phyloP scores from a whole-genome alignment of 495 filamentous ascomycete genomes.

The Penicillium daleae region DNA sequence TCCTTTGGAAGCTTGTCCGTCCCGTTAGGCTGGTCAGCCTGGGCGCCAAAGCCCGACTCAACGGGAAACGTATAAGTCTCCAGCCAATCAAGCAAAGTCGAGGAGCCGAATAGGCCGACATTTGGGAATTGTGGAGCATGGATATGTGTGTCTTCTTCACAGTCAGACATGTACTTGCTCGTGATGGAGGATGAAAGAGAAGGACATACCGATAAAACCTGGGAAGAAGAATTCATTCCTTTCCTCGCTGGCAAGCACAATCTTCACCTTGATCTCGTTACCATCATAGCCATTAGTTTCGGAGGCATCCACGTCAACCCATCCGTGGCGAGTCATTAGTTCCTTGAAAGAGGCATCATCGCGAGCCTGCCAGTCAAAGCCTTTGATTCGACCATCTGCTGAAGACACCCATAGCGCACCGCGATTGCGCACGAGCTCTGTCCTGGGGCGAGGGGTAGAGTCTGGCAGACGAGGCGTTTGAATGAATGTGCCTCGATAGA shows the following conservation, averaged over 20 bases:
- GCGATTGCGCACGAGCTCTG: slow-evolving; percentile 44
- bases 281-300: slow-evolving; percentile 4
- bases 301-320: slow-evolving; percentile 22
- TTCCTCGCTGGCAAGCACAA: slow-evolving; percentile 39
- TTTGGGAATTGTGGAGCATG: slow-evolving; percentile 96
- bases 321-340: slow-evolving; percentile 52
- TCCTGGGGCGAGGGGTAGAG: slow-evolving; percentile 20
- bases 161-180: slow-evolving; percentile 15
- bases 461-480: slow-evolving; percentile 37
- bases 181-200: not conserved
- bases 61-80: slow-evolving; percentile 94
- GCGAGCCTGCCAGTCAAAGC: slow-evolving; percentile 38
- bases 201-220: slow-evolving; percentile 76
- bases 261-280: slow-evolving; percentile 21
- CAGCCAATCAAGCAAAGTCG: slow-evolving; percentile 89
- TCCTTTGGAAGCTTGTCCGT: slow-evolving; percentile 20
- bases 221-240: slow-evolving; percentile 82
- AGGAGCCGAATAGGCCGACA: slow-evolving; percentile 84
- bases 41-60: slow-evolving; percentile 66
- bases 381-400: slow-evolving; percentile 62
- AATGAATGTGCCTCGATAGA: slow-evolving; percentile 55
- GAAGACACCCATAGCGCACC: slow-evolving; percentile 68
- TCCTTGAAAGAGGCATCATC: slow-evolving; percentile 44
- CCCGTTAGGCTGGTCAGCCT: slow-evolving; percentile 19
- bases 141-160: slow-evolving; percentile 80